Percentiles rank a stretch among this genome's conserved stretches.
These are phyloP conservation scores for Oryza rufipogon DNA, from an alignment of 176 grass and related monocot species.

Conservation along the genomic window DNA sequence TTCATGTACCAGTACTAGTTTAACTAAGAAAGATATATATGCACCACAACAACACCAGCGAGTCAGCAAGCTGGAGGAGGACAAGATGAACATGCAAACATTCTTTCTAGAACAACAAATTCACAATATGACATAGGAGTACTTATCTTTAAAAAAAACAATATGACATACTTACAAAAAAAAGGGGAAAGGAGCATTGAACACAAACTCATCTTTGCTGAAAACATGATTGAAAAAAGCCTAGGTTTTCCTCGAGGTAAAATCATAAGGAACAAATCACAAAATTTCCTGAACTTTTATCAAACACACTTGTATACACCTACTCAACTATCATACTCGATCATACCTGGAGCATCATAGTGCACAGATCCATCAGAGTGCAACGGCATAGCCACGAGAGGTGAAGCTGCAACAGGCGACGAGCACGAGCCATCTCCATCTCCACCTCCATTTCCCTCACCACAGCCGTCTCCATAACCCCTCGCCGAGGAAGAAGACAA, in stretches of 20 bases:
- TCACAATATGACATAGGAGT: background rate
- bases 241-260: background rate
- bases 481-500: constrained; percentile 42
- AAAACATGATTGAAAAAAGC: background rate
- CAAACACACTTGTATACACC: background rate
- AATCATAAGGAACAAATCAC: background rate
- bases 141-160: too few species aligned
- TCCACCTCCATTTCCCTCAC: constrained; percentile 12
- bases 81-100: background rate
- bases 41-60: background rate
- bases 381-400: constrained; percentile 44
- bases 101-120: background rate
- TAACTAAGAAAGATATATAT: background rate
- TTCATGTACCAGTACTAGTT: background rate
- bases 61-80: background rate
- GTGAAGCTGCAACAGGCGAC: constrained; percentile 30
- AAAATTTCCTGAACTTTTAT: background rate
- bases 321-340: background rate
- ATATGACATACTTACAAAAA: background rate
- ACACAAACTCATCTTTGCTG: background rate
- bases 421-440: constrained; percentile 46
- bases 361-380: constrained; percentile 46
- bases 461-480: constrained; percentile 33
- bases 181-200: background rate
- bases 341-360: constrained; percentile 21